Conservation (phyloP, 2,329 filamentous ascomycete genomes). For the Thielaviopsis punctulata region DNA sequence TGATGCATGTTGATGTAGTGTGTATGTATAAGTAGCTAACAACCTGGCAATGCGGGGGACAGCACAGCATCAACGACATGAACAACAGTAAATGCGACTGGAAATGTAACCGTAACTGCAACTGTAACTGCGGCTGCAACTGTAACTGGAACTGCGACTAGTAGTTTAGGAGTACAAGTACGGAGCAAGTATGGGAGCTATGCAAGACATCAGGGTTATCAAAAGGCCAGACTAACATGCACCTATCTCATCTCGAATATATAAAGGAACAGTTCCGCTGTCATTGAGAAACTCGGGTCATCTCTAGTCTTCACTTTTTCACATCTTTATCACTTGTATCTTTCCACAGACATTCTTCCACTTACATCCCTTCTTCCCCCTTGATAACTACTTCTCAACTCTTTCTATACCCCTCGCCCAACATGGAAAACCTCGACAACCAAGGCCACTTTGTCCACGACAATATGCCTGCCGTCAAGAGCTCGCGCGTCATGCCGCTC, state of each 20-base stretch:
- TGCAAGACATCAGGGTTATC: background rate
- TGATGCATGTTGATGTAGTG: no score
- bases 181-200: background rate
- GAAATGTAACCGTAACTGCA: background rate
- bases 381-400: background rate
- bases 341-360: background rate
- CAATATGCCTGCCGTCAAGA: conserved; percentile 30
- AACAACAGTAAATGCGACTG: no score
- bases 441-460: conserved; percentile 38
- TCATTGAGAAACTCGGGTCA: no score
- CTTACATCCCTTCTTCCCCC: background rate
- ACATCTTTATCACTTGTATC: background rate
- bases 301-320: no score
- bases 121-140: background rate
- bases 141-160: background rate
- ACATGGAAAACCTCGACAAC: conserved; percentile 25
- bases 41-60: background rate
- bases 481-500: conserved; percentile 40
- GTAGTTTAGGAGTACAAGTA: background rate
- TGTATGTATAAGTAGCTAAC: no score
- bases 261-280: background rate
- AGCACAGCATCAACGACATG: no score
- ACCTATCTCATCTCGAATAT: background rate
- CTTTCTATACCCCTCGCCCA: background rate
- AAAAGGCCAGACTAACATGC: background rate